phyloP scores from a whole-genome alignment of 2,329 filamentous ascomycete genomes.

The Chrysoporthe austroafricana region DNA sequence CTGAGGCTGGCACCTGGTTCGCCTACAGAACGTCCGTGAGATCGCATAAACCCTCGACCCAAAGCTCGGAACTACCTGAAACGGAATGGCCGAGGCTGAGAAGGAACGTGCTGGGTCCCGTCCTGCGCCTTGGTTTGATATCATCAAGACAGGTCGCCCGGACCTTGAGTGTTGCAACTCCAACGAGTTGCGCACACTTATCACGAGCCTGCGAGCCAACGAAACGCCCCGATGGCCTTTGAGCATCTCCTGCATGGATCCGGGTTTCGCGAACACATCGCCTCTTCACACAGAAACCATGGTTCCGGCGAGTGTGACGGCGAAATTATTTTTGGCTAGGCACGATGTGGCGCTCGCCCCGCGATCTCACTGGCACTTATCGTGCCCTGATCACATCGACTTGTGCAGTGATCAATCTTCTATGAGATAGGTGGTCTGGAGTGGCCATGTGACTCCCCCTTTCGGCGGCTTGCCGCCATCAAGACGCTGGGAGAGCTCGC shows the following conservation, averaged over 20 bases:
- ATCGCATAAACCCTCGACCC: neutral
- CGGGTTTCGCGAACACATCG: neutral
- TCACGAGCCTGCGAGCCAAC: neutral
- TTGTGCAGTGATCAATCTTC: neutral
- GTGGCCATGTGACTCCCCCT: neutral
- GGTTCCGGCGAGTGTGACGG: conserved; percentile 15
- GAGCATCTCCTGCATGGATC: neutral
- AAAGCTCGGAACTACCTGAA: conserved; percentile 17
- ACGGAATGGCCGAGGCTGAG: conserved; percentile 9
- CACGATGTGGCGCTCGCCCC: neutral
- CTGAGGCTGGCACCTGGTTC: conserved; percentile 20
- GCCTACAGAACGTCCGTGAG: conserved; percentile 7
- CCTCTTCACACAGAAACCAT: neutral
- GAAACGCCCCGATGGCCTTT: neutral
- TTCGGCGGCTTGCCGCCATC: neutral
- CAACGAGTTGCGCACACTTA: neutral
- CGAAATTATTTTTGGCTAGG: conserved; percentile 5
- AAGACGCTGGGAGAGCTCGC: neutral
- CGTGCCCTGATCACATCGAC: neutral
- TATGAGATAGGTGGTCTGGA: neutral
- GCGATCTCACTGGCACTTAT: neutral
- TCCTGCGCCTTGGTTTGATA: neutral
- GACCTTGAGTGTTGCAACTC: neutral
- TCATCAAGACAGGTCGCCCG: neutral
- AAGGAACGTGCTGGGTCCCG: neutral